Percentiles rank a stretch among this genome's conserved stretches.
Conservation (phyloP, 116 monocot species). For the Cymodocea nodosa region DNA sequence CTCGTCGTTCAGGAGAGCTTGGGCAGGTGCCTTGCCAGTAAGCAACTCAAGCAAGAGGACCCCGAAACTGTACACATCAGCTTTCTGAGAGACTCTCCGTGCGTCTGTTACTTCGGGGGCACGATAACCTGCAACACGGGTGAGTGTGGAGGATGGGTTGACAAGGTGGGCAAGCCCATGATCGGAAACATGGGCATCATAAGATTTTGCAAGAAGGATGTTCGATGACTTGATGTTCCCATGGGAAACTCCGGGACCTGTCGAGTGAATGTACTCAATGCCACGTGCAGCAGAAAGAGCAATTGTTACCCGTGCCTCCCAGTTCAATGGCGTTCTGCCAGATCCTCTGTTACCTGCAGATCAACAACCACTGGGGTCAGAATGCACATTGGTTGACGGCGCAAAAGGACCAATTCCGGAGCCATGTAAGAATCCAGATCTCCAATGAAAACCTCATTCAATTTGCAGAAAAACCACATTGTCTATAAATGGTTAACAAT, state of each 20-base stretch:
- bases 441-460: not conserved
- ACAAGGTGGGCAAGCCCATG: conserved; percentile 51
- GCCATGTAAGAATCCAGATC: not conserved
- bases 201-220: conserved; percentile 43
- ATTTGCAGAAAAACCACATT: not conserved
- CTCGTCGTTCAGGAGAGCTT: conserved; percentile 29
- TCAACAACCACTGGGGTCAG: not conserved
- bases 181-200: conserved; percentile 58
- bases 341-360: conserved; percentile 55
- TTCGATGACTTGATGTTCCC: conserved; percentile 90
- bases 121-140: conserved; percentile 33
- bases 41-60: conserved; percentile 58
- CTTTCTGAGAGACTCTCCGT: conserved; percentile 44
- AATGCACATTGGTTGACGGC: not conserved
- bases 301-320: conserved; percentile 46
- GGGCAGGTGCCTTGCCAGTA: conserved; percentile 41
- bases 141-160: conserved; percentile 19
- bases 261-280: conserved; percentile 69
- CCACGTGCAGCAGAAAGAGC: conserved; percentile 50
- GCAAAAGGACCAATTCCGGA: not conserved
- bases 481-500: not conserved
- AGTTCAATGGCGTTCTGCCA: conserved; percentile 54
- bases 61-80: conserved; percentile 70
- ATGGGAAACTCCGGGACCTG: conserved; percentile 34
- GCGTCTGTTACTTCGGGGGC: conserved; percentile 58